These are phyloP conservation scores for Stevia rebaudiana DNA, from an alignment of 140 eudicot genomes.

Conservation along the genomic window DNA sequence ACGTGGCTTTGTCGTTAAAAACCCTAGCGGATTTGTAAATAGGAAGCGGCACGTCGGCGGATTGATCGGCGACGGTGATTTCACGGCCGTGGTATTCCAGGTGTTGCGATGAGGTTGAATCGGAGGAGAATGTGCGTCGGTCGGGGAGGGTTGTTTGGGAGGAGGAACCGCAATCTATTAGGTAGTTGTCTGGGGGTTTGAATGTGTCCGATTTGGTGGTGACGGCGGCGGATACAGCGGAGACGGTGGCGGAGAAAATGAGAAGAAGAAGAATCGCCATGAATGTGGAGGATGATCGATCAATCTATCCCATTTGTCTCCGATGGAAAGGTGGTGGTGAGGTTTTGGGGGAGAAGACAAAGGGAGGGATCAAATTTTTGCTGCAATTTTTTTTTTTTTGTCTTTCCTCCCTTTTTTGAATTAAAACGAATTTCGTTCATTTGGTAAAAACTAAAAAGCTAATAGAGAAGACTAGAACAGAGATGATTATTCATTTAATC, in stretches of 20 bases:
- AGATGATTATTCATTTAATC: too few species aligned
- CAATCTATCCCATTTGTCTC: conserved; percentile 9
- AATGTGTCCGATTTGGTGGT: conserved; percentile 41
- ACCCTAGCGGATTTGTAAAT: conserved; percentile 48
- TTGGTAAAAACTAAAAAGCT: too few species aligned
- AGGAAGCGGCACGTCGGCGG: conserved; percentile 40
- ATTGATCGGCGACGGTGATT: conserved; percentile 21
- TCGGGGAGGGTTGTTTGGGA: conserved; percentile 37
- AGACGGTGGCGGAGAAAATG: conserved; percentile 14
- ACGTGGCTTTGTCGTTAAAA: conserved; percentile 46
- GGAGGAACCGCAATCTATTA: conserved; percentile 56
- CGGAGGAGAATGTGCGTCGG: conserved; percentile 40
- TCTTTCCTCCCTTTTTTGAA: conserved; percentile 8
- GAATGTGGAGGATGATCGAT: conserved; percentile 9
- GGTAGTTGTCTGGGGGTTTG: conserved; percentile 56
- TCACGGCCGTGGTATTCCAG: conserved; percentile 37
- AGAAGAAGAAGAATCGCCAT: conserved; percentile 37
- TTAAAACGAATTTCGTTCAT: too few species aligned
- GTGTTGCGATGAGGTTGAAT: conserved; percentile 28
- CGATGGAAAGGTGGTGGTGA: not conserved
- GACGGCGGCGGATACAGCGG: not conserved
- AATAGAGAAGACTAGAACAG: too few species aligned
- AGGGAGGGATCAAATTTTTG: conserved; percentile 2
- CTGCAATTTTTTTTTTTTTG: not conserved
- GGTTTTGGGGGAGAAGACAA: conserved; percentile 11